Percentiles rank a stretch among this genome's conserved stretches.
Conservation (phyloP, 202 grass and related monocot species). For the Elaeis oleifera region DNA sequence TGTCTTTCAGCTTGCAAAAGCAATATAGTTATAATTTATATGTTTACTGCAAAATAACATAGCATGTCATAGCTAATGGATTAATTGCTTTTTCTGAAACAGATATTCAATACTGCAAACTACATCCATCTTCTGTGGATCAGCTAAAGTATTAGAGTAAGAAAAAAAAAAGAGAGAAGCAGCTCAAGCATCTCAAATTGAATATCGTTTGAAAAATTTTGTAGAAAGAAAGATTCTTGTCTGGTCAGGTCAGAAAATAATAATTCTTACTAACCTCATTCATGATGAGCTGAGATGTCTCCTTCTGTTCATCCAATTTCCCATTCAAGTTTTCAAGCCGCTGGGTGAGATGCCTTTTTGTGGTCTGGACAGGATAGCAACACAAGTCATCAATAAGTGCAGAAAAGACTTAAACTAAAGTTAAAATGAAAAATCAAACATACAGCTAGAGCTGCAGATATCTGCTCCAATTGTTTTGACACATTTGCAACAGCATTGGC, state of each 20-base stretch:
- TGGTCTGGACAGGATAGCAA: conserved; percentile 44
- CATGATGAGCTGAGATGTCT: conserved; percentile 69
- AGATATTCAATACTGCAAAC: no score
- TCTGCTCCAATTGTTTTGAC: conserved; percentile 94
- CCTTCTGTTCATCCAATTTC: conserved; percentile 84
- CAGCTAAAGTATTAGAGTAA: no score
- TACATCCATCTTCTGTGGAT: no score
- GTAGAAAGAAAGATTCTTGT: neutral
- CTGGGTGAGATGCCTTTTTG: conserved; percentile 76
- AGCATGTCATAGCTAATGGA: no score
- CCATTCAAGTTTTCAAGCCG: conserved; percentile 88
- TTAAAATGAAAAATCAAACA: conserved; percentile 26
- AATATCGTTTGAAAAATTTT: no score
- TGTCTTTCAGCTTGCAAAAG: no score
- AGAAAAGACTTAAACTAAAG: conserved; percentile 11
- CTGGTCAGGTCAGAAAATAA: conserved; percentile 5
- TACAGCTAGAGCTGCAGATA: conserved; percentile 71
- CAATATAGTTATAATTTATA: no score
- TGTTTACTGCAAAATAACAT: no score
- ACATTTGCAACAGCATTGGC: conserved; percentile 72
- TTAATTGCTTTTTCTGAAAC: no score
- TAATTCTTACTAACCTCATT: conserved; percentile 51
- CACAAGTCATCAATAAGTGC: conserved; percentile 11
- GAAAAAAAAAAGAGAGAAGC: no score
- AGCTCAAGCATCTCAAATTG: no score